Evolutionary conservation across 306 rosid genomes (phyloP).

Genomic region (Gastrolobium villosum): DNA sequence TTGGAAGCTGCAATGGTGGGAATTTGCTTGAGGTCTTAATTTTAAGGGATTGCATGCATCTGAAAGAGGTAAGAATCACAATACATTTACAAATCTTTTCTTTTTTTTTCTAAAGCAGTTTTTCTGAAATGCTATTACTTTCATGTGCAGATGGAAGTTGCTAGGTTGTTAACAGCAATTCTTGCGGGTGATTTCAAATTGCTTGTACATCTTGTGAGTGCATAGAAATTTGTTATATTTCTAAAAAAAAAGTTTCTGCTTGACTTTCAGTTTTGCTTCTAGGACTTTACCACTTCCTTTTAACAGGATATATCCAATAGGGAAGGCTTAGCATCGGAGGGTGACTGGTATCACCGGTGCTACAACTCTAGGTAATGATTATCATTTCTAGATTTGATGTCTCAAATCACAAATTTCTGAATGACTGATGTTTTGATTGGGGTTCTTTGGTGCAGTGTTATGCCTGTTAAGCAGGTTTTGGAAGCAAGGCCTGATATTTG

Average conservation of each 20-base stretch:
- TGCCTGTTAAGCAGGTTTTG: constrained; percentile 71
- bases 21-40: constrained; percentile 76
- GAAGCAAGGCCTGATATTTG: constrained; percentile 75
- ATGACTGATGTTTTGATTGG: neutral
- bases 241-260: constrained; percentile 22
- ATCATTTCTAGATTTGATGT: constrained; percentile 6
- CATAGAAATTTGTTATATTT: constrained; percentile 39
- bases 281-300: constrained; percentile 43
- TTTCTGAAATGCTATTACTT: constrained; percentile 13
- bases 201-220: constrained; percentile 78
- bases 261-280: constrained; percentile 34
- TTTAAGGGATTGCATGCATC: constrained; percentile 91
- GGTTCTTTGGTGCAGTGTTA: constrained; percentile 60
- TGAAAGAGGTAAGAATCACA: constrained; percentile 68
- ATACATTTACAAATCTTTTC: neutral
- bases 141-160: constrained; percentile 74
- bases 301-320: constrained; percentile 85
- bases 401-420: neutral
- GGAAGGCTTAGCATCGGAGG: constrained; percentile 90
- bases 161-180: constrained; percentile 66
- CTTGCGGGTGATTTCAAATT: constrained; percentile 77
- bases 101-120: constrained; percentile 32
- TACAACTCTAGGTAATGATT: constrained; percentile 67
- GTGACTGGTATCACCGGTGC: constrained; percentile 87
- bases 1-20: constrained; percentile 69